Evolutionary conservation across 2,329 filamentous ascomycete genomes (phyloP), one percentile per base, ranked within the genome.

Genomic region (Pestalotiopsis sp.): DNA sequence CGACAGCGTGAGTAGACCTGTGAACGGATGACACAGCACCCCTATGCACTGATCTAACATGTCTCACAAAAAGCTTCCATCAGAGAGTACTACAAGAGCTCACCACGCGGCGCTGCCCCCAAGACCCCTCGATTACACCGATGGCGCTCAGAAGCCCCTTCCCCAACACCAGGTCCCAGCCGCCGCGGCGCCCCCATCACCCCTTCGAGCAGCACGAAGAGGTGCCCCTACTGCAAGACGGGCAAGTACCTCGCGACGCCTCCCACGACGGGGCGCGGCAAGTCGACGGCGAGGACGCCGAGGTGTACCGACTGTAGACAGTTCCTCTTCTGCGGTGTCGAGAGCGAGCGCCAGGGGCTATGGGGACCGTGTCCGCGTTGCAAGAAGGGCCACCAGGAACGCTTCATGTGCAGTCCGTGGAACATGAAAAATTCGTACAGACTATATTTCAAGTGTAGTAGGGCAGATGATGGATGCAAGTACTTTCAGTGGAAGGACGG

Each of bases 391-490:
- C 59, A 62, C 20, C 36, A 31, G n/a, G 27, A 62, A 20, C 59
- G 59, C 17, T 36, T 20, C 6, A 62, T 62, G 9, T 62, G 59
- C 31, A 36, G 31, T 20, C 25, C 27, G 5, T 5, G 14, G 14
- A 62, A 62, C 11, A n/a, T 39, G 9, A 62, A 62, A 2, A 62
- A 62, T 36, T 14, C 59, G 13, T 36, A 38, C 20, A 62, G 31
- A 12, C 59, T 38, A n/a, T 62, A 62, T 39, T 62, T 62, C 59
- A 62, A 20, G 31, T 62, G 59, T 31, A 62, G 59, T 17, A 36
- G 27, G n/a, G 31, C n/a, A n/a, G 7, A 17, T 39, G 59, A 62
- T 17, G 59, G 59, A 3, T 62, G 59, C 27, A n/a, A 20, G 31
- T 62, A 62, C 20, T 62, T 27, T 27, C 14, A 62, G 59, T 62